Base-by-base conservation (phyloP, 495 filamentous ascomycete genomes). In the Parathielavia appendiculata region DNA sequence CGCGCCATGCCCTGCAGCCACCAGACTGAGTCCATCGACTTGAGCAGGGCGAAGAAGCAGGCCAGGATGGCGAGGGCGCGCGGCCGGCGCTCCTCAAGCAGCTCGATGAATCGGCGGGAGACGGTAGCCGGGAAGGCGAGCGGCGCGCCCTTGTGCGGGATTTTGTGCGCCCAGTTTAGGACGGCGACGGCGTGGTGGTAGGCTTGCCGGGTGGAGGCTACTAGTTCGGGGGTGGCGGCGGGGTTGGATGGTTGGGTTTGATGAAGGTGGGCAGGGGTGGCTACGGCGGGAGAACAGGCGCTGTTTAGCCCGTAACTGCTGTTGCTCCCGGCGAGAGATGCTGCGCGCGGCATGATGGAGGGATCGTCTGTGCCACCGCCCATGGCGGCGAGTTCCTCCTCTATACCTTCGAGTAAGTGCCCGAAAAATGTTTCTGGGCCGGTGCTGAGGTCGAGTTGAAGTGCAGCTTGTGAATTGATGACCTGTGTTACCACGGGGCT, bases 91-190 rank as follows among this genome's bases (percentile, higher is more conserved):
- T 71, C 65, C 49, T 76, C 77, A 5, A 83, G 71, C 17, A 82
- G 64, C 40, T 80, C 77, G 36, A 83, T 77, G 60, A 74, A 83
- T 13, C 78, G 75, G n/a, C 77, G 73, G 13, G 79, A 81, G n/a
- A 83, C 80, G 10, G 79, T 81, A 2, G 80, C 79, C n/a, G 80
- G 77, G 58, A 83, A 81, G 11, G 78, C 75, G 0, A 83, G 73
- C 0, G 78, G 75, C 4, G 79, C 75, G 16, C 74, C 73, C 46
- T 77, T 77, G 58, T 81, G 74, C 20, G 79, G 79, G 54, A 77
- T 77, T 59, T 79, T 78, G 67, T 82, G 77, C 41, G 78, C 77
- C 80, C 80, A 83, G 59, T 81, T 81, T 11, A 83, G 69, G 8
- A 80, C 79, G 11, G 79, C 75, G 16, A 82, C 74, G 22, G 79